Evolutionary conservation across 2,329 filamentous ascomycete genomes (phyloP).

Genomic region (Cladophialophora carrionii): DNA sequence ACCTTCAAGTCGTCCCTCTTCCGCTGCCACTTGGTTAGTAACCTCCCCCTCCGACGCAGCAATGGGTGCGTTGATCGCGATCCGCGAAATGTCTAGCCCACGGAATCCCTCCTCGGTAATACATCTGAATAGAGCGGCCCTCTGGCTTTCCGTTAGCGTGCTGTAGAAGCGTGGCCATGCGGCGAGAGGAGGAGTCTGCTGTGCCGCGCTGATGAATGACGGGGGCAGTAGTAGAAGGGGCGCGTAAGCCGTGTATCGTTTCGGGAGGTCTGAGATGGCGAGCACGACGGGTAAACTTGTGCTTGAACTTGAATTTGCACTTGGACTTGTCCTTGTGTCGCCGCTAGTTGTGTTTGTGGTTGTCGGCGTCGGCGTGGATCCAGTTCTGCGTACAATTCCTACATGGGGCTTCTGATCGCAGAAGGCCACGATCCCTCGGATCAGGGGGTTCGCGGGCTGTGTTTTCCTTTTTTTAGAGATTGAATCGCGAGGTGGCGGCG

Average conservation of each 20-base stretch:
- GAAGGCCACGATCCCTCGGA: constrained; percentile 23
- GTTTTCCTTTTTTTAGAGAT: constrained; percentile 13
- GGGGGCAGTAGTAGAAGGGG: constrained; percentile 60
- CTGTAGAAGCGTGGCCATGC: constrained; percentile 41
- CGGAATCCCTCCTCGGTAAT: constrained; percentile 48
- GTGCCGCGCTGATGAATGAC: background rate
- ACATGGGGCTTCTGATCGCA: constrained; percentile 1
- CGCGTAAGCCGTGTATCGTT: constrained; percentile 60
- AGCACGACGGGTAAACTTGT: background rate
- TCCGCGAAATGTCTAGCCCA: constrained; percentile 53
- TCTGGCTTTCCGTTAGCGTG: constrained; percentile 39
- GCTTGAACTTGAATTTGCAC: background rate
- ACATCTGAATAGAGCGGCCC: constrained; percentile 47
- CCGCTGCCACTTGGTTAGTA: background rate
- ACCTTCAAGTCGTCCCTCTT: background rate
- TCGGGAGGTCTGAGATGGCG: constrained; percentile 41
- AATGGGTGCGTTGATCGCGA: constrained; percentile 64
- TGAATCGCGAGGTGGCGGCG: too few species aligned
- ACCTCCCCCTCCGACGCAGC: background rate
- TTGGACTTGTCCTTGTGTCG: background rate
- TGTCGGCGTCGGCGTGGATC: background rate
- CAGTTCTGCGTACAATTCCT: background rate
- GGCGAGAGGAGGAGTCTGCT: constrained; percentile 49
- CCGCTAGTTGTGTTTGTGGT: too few species aligned
- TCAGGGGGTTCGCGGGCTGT: constrained; percentile 23